phyloP scores from a whole-genome alignment of 371 early-diverging fungal genomes.

The Haplosporangium sp. region DNA sequence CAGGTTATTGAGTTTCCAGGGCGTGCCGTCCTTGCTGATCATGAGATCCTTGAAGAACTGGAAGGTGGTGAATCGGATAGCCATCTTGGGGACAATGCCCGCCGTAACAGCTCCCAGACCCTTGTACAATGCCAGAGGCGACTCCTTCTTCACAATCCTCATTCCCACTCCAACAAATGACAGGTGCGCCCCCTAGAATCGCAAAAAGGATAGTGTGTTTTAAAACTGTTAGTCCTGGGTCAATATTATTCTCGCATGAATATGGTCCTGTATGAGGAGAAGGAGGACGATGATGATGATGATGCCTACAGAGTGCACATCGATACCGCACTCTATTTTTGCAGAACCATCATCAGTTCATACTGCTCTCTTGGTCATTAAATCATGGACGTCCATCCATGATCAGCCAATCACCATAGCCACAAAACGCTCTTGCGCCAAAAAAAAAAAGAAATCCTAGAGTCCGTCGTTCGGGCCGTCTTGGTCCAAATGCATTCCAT shows the following conservation, averaged over 20 bases:
- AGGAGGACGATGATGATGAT: no score
- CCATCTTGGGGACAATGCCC: constrained; percentile 99
- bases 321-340: no score
- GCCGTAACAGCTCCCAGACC: constrained; percentile 97
- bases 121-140: constrained; percentile 93
- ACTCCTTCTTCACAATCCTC: constrained; percentile 89
- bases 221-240: background rate
- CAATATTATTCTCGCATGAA: background rate
- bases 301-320: no score
- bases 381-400: no score
- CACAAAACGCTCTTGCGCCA: no score
- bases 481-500: no score
- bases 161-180: constrained; percentile 88
- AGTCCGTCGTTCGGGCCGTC: no score
- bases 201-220: background rate
- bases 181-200: constrained; percentile 52
- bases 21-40: background rate
- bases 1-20: constrained; percentile 3
- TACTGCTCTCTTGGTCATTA: no score
- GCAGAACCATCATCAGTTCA: no score
- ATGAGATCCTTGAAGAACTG: constrained; percentile 84
- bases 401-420: no score
- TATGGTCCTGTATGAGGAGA: no score
- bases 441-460: no score
- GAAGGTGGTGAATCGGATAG: constrained; percentile 97